Evolutionary conservation across 345 rosid genomes (phyloP), one percentile per base, ranked within the genome.

Genomic region (Hibiscus tridactylites): DNA sequence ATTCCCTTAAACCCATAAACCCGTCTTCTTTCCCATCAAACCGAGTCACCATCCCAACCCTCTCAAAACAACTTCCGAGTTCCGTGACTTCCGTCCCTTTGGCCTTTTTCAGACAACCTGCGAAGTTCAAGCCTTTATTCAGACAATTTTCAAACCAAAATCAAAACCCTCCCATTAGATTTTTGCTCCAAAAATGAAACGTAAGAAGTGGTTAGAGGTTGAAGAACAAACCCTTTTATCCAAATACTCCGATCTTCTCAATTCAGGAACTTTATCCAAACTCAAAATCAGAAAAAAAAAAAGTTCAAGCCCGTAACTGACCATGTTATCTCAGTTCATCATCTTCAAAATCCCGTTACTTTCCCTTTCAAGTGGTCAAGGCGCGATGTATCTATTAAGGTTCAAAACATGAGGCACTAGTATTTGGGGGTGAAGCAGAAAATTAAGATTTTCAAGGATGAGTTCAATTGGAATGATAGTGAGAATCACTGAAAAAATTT

Each of bases 351-450:
- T 71, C 90, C 91, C 1, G 24, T 70, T 52, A 74, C 75, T 79
- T 89, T 84, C 79, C 91, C 91, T 46, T 89, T 89, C 82, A 82
- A 77, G 78, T 89, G 95, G 95, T 84, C 91, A 3, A 86, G 95
- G 95, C 85, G 95, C 13, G 95, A 89, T 68, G 90, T 87, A 10
- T 89, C 91, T 33, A 87, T 89, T 65, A 87, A 89, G 75, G 90
- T 87, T 61, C 95, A 89, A 83, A 89, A 89, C 82, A 89, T 86
- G 95, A 80, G 91, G 82, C 90, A 89, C 67, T 91, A 89, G 80
- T 89, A 89, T 74, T 67, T 87, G 74, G 95, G 95, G 42, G 95
- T 89, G 72, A 89, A 89, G 84, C 91, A 89, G 83, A 89, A 89
- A 90, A 87, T 89, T 77, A 79, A 82, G 59, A 69, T 77, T 72